A percentile compares a stretch with the other conserved stretches of the same genome.
phyloP scores from a whole-genome alignment of 1,284 basidiomycete species.

The Ganoderma lingzhi region DNA sequence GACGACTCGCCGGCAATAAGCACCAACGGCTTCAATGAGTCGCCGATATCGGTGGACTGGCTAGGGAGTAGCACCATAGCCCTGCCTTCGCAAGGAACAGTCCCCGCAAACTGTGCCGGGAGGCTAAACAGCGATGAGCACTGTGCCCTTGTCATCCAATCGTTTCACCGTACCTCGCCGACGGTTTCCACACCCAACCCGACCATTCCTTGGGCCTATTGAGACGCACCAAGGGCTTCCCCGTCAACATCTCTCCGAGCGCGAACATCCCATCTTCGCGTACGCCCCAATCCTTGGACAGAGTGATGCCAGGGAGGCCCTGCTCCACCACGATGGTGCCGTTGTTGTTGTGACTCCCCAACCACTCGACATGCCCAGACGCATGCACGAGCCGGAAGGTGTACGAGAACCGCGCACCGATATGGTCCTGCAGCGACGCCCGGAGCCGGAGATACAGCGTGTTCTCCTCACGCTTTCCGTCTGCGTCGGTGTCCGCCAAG shows the following conservation, averaged over 20 bases:
- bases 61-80: constrained; percentile 30
- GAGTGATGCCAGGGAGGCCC: constrained; percentile 30
- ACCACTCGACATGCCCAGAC: constrained; percentile 40
- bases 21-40: constrained; percentile 24
- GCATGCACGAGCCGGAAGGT: constrained; percentile 43
- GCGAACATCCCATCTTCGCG: constrained; percentile 28
- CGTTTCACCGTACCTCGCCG: constrained; percentile 32
- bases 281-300: constrained; percentile 32
- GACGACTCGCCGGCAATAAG: constrained; percentile 23
- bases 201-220: constrained; percentile 34
- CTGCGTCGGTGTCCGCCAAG: constrained; percentile 16
- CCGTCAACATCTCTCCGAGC: constrained; percentile 16
- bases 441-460: constrained; percentile 27
- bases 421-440: constrained; percentile 21
- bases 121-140: constrained; percentile 27
- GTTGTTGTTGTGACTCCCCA: constrained; percentile 39
- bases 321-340: constrained; percentile 37
- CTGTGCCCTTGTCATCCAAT: neutral
- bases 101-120: constrained; percentile 25
- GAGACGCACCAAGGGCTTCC: constrained; percentile 30
- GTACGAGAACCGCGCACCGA: constrained; percentile 38
- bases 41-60: constrained; percentile 21
- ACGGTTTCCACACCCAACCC: constrained; percentile 34
- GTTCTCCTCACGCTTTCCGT: constrained; percentile 13
- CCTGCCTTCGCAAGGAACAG: constrained; percentile 6